Conservation (phyloP, 345 rosid genomes). For the Eucalyptus marginata region DNA sequence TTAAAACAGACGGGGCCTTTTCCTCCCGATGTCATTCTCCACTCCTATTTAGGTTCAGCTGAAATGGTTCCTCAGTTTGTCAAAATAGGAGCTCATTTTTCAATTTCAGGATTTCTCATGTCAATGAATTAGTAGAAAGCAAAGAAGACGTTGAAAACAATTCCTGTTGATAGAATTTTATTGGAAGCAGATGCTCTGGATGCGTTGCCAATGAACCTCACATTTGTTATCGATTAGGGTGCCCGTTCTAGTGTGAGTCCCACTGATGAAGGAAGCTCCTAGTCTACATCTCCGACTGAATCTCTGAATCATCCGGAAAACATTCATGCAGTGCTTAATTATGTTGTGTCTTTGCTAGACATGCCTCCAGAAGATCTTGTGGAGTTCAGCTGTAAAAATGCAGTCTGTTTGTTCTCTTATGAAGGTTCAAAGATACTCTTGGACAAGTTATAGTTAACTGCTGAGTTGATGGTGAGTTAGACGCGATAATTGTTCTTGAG, state of each 20-base stretch:
- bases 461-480: background rate
- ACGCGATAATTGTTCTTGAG: background rate
- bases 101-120: conserved; percentile 81
- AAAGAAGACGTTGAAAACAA: conserved; percentile 54
- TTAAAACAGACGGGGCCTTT: conserved; percentile 62
- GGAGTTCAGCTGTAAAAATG: conserved; percentile 39
- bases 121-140: conserved; percentile 61
- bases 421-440: conserved; percentile 6
- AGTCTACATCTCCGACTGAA: background rate
- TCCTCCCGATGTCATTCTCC: conserved; percentile 71
- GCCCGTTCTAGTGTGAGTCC: conserved; percentile 39
- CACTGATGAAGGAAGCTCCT: conserved; percentile 11
- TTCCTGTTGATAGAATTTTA: conserved; percentile 64
- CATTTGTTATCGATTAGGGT: conserved; percentile 17
- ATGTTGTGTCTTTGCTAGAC: conserved; percentile 52
- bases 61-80: conserved; percentile 94
- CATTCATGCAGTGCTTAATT: conserved; percentile 9
- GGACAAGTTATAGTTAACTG: background rate
- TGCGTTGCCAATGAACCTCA: conserved; percentile 43
- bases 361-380: conserved; percentile 49
- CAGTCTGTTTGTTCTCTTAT: conserved; percentile 47
- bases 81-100: conserved; percentile 77
- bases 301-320: background rate
- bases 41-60: conserved; percentile 74
- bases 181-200: conserved; percentile 86